Base-by-base conservation (phyloP, 306 rosid genomes). In the Alnus glutinosa region DNA sequence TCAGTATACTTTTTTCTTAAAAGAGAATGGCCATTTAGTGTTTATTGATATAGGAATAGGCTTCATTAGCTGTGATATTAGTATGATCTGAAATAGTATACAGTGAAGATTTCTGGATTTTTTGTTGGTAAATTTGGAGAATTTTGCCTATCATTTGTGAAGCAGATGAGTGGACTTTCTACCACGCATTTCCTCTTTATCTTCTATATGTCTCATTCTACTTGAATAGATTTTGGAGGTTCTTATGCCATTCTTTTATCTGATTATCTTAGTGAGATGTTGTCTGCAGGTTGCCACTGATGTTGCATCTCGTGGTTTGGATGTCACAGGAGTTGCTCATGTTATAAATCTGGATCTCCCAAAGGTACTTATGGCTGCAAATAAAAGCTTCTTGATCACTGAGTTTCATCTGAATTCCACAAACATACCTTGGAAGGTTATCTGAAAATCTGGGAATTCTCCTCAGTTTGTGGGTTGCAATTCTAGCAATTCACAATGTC, bases 261-360 rank as follows among this genome's bases (percentile, higher is more conserved):
- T 9, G 48, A 79, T 55, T 58, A 77, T 23, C 79, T 80, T 59
- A 61, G 47, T 77, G 69, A 67, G 78, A 72, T 70, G 61, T 14
- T 47, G 78, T 54, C 52, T 82, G 76, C 85, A 92, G 97, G 96
- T 92, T 76, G 97, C 97, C 54, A 92, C 97, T 30, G 97, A 92
- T 83, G 97, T 92, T 39, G 97, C 97, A 47, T 92, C 97, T 71
- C 94, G 97, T 55, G 97, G 97, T 58, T 85, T 92, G 90, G 97
- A 92, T 85, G 97, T 92, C 86, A 85, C 96, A 32, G 97, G 97
- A 86, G 96, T 92, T 77, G 85, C 97, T 12, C 96, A 90, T 81
- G 96, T 92, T 81, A 87, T 92, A 77, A 92, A 92, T 84, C 89
- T 92, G 78, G 97, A 92, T 87, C 97, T 92, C 84, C 97, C 97